Evolutionary conservation across 2,329 filamentous ascomycete genomes (phyloP).

Genomic region (Pseudocercospora ulei): DNA sequence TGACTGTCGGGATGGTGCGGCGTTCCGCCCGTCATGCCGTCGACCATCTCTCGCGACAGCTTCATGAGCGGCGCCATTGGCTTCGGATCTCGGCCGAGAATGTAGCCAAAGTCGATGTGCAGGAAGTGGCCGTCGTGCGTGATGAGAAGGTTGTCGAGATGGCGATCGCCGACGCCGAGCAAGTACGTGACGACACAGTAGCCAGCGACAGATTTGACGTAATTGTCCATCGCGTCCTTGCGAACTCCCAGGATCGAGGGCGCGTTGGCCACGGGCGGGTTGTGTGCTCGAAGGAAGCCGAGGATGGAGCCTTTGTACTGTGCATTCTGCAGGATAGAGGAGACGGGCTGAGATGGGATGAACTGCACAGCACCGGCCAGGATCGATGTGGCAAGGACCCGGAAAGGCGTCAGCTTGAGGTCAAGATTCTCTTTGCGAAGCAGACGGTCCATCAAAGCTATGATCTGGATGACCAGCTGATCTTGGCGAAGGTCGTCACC

Average conservation of each 20-base stretch:
- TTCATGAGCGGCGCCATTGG: slow-evolving; percentile 97
- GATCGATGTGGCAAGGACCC: slow-evolving; percentile 85
- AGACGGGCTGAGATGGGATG: slow-evolving; percentile 65
- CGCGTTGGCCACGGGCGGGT: slow-evolving; percentile 78
- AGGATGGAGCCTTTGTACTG: slow-evolving; percentile 73
- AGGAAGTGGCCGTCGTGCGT: slow-evolving; percentile 90
- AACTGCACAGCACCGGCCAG: slow-evolving; percentile 89
- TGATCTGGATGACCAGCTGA: slow-evolving; percentile 93
- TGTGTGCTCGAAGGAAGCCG: slow-evolving; percentile 77
- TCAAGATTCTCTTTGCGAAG: slow-evolving; percentile 94
- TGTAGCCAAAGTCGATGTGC: slow-evolving; percentile 97
- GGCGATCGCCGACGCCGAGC: slow-evolving; percentile 86
- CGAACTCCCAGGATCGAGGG: slow-evolving; percentile 63
- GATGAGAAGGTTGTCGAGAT: slow-evolving; percentile 88
- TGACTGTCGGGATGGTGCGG: slow-evolving; percentile 39
- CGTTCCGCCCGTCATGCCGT: slow-evolving; percentile 76
- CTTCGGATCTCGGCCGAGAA: slow-evolving; percentile 91
- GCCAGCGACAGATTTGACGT: slow-evolving; percentile 88
- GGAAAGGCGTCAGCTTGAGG: slow-evolving; percentile 88
- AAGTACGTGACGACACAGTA: slow-evolving; percentile 99
- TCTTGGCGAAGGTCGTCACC: slow-evolving; percentile 86
- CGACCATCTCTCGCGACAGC: slow-evolving; percentile 93
- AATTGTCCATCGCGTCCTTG: slow-evolving; percentile 87
- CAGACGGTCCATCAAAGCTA: slow-evolving; percentile 93
- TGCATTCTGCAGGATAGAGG: slow-evolving; percentile 57